phyloP scores from a whole-genome alignment of 805 yeast genomes.

The Suhomyces emberorum region DNA sequence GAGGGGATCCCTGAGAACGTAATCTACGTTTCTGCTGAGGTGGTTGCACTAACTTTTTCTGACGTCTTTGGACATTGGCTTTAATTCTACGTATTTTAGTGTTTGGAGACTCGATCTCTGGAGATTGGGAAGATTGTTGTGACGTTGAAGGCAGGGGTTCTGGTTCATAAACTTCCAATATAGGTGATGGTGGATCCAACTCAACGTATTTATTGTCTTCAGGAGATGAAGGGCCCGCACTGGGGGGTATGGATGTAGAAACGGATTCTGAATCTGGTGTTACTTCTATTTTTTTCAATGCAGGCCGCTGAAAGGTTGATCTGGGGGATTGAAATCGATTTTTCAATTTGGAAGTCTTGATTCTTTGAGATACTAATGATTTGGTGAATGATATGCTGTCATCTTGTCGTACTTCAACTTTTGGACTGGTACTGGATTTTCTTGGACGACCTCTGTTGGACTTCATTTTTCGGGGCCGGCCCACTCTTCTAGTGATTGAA shows the following conservation, averaged over 20 bases:
- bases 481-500: conserved; percentile 4
- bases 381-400: conserved; percentile 9
- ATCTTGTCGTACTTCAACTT: conserved; percentile 6
- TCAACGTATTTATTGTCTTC: neutral
- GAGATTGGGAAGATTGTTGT: neutral
- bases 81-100: neutral
- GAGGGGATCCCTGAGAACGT: neutral
- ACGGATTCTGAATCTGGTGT: neutral
- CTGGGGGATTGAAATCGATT: conserved; percentile 1
- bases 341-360: conserved; percentile 2
- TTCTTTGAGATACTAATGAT: conserved; percentile 5
- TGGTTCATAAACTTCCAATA: neutral
- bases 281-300: neutral
- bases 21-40: neutral
- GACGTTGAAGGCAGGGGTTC: neutral
- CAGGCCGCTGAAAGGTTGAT: neutral
- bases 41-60: neutral
- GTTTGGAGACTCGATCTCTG: neutral
- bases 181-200: too few species aligned
- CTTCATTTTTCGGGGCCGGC: conserved; percentile 5
- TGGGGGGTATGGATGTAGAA: neutral
- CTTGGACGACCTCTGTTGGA: conserved; percentile 2
- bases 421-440: neutral
- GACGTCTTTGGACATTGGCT: neutral
- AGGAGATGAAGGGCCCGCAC: neutral